Evolutionary conservation across 2,329 filamentous ascomycete species (phyloP), one percentile per base, ranked within the genome.

Genomic region (Cordyceps militaris): DNA sequence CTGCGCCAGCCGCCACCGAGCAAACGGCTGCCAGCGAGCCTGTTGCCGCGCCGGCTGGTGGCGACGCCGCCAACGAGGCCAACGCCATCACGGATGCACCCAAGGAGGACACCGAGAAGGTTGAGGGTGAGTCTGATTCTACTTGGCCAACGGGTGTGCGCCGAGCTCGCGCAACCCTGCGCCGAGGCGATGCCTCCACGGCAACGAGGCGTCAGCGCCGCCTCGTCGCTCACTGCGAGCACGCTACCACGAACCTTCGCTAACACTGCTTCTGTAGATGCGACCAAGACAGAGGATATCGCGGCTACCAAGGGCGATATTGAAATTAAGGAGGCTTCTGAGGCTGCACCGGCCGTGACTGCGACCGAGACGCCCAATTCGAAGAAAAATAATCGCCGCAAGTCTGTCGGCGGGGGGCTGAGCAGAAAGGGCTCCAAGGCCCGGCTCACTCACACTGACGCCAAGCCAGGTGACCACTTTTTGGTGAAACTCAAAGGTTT

Each of bases 401-500:
- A 94, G 80, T 95, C 90, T 24, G 79, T 78, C 43, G 81, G 80
- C 44, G 79, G 87, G 23, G 72, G 92, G 71, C 78, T 91, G 61
- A 94, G 85, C 77, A 90, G 87, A 77, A 96, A 94, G 79, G 88
- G 85, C 69, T 92, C 89, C 49, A 86, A 86, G 74, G 79, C 81
- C 61, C 86, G 86, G 68, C 79, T 88, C 62, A 81, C 81, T 46
- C 83, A 91, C 65, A 79, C 90, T 55, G 84, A 96, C 69, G 92
- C 90, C 62, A 81, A 96, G 76, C 89, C 94, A 4, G 94, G 95
- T 64, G 88, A 97, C 66, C 88, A 92, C 74, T 97, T 88, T 74
- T 86, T 96, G 69, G 91, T 95, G 63, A 89, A 92, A 72, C 85
- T 99, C 73, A 96, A 95, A 79, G 94, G 93, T 60, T 96, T 90